A percentile compares a stretch with the other conserved stretches of the same genome.
Conservation (phyloP, 225 moss, liverwort and hornwort genomes). For the Sphagnum contortum region DNA sequence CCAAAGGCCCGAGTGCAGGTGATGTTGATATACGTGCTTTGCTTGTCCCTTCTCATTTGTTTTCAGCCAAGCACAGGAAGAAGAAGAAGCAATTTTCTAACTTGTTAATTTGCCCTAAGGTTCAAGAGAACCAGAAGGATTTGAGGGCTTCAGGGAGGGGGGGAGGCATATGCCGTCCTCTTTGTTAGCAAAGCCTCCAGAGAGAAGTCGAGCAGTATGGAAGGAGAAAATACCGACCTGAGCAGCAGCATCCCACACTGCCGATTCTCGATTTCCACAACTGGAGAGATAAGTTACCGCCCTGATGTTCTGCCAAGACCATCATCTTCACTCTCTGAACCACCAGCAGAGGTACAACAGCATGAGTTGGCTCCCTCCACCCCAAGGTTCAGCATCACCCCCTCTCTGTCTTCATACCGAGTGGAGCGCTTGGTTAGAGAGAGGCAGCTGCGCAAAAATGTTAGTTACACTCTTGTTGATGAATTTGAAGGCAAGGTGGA, state of each 20-base stretch:
- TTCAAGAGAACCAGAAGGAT: too few species aligned
- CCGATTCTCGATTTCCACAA: constrained; percentile 26
- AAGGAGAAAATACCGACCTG: constrained; percentile 39
- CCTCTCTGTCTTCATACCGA: constrained; percentile 44
- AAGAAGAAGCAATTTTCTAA: too few species aligned
- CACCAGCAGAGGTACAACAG: constrained; percentile 17
- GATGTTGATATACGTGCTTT: too few species aligned
- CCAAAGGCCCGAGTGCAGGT: too few species aligned
- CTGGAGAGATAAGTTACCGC: constrained; percentile 19
- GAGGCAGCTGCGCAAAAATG: constrained; percentile 45
- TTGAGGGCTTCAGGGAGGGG: constrained; percentile 1
- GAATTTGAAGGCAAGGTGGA: constrained; percentile 44
- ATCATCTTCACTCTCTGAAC: too few species aligned
- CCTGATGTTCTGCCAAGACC: too few species aligned
- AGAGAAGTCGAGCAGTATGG: constrained; percentile 37
- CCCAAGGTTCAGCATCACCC: constrained; percentile 22
- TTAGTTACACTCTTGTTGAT: constrained; percentile 32
- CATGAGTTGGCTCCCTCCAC: constrained; percentile 4
- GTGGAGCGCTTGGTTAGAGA: constrained; percentile 82
- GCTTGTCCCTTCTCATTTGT: too few species aligned
- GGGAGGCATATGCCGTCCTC: constrained; percentile 47
- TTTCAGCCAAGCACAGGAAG: too few species aligned
- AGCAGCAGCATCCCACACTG: constrained; percentile 14
- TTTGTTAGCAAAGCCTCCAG: constrained; percentile 34
- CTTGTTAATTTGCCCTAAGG: too few species aligned